Percentiles rank a stretch among this genome's conserved stretches.
Conservation (phyloP, 495 filamentous ascomycete species). For the Tuber microsphaerosporum region DNA sequence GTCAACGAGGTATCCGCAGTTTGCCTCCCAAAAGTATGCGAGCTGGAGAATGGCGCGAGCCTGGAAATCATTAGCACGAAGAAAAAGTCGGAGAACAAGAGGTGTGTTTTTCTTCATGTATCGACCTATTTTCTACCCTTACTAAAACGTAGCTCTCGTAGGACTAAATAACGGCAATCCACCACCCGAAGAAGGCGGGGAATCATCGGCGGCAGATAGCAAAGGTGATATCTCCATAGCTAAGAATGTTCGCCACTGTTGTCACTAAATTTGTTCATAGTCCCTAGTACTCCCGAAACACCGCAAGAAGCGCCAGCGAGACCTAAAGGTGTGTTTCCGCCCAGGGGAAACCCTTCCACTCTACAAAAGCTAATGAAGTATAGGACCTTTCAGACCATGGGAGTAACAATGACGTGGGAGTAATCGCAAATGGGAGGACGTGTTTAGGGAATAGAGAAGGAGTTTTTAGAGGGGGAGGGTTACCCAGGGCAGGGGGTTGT, state of each 20-base stretch:
- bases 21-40: conserved; percentile 1
- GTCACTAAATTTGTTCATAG: neutral
- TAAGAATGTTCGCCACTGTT: neutral
- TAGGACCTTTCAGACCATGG: conserved; percentile 1
- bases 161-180: neutral
- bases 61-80: conserved; percentile 3
- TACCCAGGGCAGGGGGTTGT: neutral
- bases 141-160: neutral
- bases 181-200: neutral
- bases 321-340: conserved; percentile 1
- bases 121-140: neutral
- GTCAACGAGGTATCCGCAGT: neutral
- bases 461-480: neutral
- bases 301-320: neutral
- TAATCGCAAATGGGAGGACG: neutral
- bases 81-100: conserved; percentile 4
- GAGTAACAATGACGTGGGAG: neutral
- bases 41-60: conserved; percentile 1
- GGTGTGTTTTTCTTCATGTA: neutral
- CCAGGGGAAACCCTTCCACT: neutral
- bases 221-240: neutral
- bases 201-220: neutral
- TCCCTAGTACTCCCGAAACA: neutral
- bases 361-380: neutral
- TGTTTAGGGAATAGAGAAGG: neutral